Percentiles rank a stretch among this genome's conserved stretches.
Evolutionary conservation across 1,284 basidiomycete genomes (phyloP).

Genomic region (Sanguinoderma infundibulare): DNA sequence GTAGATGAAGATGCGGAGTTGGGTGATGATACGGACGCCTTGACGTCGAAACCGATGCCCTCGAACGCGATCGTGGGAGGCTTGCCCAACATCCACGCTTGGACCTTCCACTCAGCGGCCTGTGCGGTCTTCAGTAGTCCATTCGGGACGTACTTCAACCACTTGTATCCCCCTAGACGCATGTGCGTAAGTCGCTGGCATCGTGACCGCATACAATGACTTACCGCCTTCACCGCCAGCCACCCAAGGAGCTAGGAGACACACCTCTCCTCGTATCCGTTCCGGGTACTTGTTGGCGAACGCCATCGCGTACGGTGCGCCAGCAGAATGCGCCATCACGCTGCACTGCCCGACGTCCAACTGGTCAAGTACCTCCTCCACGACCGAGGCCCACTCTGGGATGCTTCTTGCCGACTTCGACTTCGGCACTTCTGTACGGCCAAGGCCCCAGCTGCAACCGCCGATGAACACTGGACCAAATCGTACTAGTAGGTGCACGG

Average conservation of each 20-base stretch:
- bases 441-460: slow-evolving; percentile 85
- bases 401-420: slow-evolving; percentile 78
- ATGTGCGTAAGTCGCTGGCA: background rate
- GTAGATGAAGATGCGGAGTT: slow-evolving; percentile 19
- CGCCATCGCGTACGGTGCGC: slow-evolving; percentile 92
- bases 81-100: slow-evolving; percentile 96
- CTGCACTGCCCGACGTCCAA: slow-evolving; percentile 84
- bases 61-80: slow-evolving; percentile 82
- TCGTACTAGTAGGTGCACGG: background rate
- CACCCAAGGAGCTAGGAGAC: slow-evolving; percentile 97
- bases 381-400: slow-evolving; percentile 88
- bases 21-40: slow-evolving; percentile 28
- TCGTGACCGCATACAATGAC: slow-evolving; percentile 29
- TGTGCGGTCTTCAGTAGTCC: slow-evolving; percentile 94
- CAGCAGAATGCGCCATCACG: slow-evolving; percentile 96
- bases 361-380: slow-evolving; percentile 87
- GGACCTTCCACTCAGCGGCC: slow-evolving; percentile 95
- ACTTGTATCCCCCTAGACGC: slow-evolving; percentile 84
- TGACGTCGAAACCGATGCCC: slow-evolving; percentile 76
- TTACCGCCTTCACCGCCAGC: slow-evolving; percentile 85
- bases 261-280: slow-evolving; percentile 84
- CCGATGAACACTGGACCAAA: background rate
- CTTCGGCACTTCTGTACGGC: slow-evolving; percentile 77
- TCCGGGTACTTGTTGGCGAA: slow-evolving; percentile 77
- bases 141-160: slow-evolving; percentile 96